A percentile compares a stretch with the other conserved stretches of the same genome.
phyloP scores from a whole-genome alignment of 176 grass and related monocot genomes.

The Microstegium vimineum region DNA sequence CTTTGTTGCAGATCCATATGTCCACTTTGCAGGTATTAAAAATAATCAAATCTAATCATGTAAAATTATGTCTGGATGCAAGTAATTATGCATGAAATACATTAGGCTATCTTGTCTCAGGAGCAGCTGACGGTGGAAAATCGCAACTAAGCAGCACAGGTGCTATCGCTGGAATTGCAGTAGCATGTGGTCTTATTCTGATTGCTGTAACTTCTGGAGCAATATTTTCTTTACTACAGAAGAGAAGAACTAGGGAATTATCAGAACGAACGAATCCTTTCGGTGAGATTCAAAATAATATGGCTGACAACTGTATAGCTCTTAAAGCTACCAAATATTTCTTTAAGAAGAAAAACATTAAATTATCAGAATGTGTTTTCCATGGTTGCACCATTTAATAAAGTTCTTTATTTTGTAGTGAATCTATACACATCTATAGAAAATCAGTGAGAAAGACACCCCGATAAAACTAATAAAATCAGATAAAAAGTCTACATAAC shows the following conservation, averaged over 20 bases:
- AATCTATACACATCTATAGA: background rate
- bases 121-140: constrained; percentile 25
- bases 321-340: background rate
- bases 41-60: constrained; percentile 4
- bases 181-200: constrained; percentile 51
- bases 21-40: constrained; percentile 32
- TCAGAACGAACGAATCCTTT: constrained; percentile 61
- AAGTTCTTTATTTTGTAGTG: background rate
- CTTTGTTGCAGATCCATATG: constrained; percentile 46
- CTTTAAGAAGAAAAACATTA: background rate
- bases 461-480: background rate
- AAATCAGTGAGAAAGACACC: background rate
- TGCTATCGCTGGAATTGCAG: constrained; percentile 59
- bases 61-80: background rate
- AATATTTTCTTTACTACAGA: constrained; percentile 59
- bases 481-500: background rate
- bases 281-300: constrained; percentile 44
- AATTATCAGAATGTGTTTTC: background rate
- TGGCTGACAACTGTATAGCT: background rate
- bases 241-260: constrained; percentile 38
- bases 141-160: constrained; percentile 41
- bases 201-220: constrained; percentile 42
- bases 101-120: constrained; percentile 32
- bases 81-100: constrained; percentile 13
- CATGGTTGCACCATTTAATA: background rate